Base-by-base conservation (phyloP, 208 protist genomes). In the Plasmodiophora brassicae region DNA sequence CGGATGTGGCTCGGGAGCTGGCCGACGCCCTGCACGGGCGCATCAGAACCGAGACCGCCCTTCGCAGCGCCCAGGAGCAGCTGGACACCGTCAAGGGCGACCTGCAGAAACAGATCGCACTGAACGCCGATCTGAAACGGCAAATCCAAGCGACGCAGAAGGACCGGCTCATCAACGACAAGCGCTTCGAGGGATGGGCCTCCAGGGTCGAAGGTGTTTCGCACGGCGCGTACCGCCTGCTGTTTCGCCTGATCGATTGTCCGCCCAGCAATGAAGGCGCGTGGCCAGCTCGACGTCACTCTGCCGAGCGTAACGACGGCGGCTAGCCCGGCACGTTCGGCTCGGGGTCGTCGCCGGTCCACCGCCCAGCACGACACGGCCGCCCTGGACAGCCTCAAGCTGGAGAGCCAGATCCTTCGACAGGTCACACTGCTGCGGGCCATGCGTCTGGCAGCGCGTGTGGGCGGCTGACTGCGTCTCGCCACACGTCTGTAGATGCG, bases 101-200 rank as follows among this genome's bases (percentile, higher is more conserved):
- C 10, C n/a, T 78, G 5, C 5, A 5, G 32, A 5, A 78, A 38
- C 65, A 32, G 65, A 5, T 78, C 32, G 14, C 32, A 5, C 10
- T 78, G 5, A 5, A 36, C 5, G 32, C 32, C 32, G 65, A 78
- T 38, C n/a, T 78, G 65, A n/a, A 32, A 32, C 5, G 41, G 14
- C 65, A 78, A 38, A 78, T 78, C 20, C 10, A 36, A 5, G n/a
- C 5, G 32, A 14, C 41, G 65, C 5, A 78, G n/a, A 5, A 32
- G 14, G 65, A 78, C 20, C 65, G 65, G 14, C 65, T 44, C 41
- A 78, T 32, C 10, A 32, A 32, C 5, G 65, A 78, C n/a, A 78
- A 78, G n/a, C 65, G 65, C 10, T 78, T 78, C 41, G 14, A 78
- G n/a, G 65, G 65, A 5, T 78, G 65, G 65, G n/a, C 65, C 41